Evolutionary conservation across 2,329 filamentous ascomycete species (phyloP).

Genomic region (Myriangium duriaei): DNA sequence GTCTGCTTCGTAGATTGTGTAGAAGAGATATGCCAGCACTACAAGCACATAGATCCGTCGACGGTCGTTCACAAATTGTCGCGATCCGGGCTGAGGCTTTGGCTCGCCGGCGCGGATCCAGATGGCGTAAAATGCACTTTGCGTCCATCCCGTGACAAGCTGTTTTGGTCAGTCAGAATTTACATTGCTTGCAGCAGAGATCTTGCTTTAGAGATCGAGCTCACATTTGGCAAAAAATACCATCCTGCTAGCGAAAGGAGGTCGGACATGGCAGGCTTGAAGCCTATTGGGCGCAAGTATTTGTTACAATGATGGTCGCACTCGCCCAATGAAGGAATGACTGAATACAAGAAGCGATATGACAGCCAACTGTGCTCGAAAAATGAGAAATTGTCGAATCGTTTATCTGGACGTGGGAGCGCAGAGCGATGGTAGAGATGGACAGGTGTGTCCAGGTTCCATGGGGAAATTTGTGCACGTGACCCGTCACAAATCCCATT

Average conservation of each 20-base stretch:
- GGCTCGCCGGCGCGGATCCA: slow-evolving; percentile 82
- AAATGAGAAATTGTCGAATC: too few relatives aligned
- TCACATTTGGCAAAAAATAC: slow-evolving; percentile 49
- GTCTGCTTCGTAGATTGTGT: slow-evolving; percentile 88
- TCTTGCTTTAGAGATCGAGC: slow-evolving; percentile 13
- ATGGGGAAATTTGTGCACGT: too few relatives aligned
- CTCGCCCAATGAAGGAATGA: too few relatives aligned
- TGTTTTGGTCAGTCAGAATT: slow-evolving; percentile 25
- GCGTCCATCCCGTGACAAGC: slow-evolving; percentile 66
- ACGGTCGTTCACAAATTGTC: slow-evolving; percentile 59
- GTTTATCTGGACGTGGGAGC: too few relatives aligned
- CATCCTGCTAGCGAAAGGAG: slow-evolving; percentile 47
- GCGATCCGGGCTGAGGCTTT: slow-evolving; percentile 55
- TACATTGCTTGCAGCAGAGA: neutral
- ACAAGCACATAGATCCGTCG: slow-evolving; percentile 74
- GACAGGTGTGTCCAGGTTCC: too few relatives aligned
- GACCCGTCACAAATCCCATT: too few relatives aligned
- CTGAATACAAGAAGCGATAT: too few relatives aligned
- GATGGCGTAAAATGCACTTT: slow-evolving; percentile 73
- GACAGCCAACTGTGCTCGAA: too few relatives aligned
- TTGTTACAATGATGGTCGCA: too few relatives aligned
- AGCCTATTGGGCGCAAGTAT: too few relatives aligned
- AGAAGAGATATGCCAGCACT: slow-evolving; percentile 70
- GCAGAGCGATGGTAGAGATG: too few relatives aligned
- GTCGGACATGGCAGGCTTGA: slow-evolving; percentile 23